phyloP scores from a whole-genome alignment of 306 rosid species.

The Ziziphus jujuba region DNA sequence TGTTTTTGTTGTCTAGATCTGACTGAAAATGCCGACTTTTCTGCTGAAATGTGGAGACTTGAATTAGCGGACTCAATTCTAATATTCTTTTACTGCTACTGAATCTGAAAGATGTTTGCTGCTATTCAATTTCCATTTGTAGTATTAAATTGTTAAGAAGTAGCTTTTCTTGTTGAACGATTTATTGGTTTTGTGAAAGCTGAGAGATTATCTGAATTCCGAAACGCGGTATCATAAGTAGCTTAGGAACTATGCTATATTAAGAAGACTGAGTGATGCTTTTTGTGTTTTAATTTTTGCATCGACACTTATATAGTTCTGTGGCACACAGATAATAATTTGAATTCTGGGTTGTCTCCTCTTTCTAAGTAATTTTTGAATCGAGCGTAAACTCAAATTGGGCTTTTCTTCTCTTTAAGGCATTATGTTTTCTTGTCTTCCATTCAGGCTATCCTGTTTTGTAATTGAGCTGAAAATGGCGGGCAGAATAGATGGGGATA shows the following conservation, averaged over 20 bases:
- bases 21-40: not conserved
- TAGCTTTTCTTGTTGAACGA: not conserved
- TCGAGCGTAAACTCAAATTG: not conserved
- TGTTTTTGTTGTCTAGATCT: constrained; percentile 21
- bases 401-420: not conserved
- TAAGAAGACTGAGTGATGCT: not conserved
- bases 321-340: not conserved
- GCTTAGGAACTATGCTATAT: not conserved
- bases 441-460: constrained; percentile 33
- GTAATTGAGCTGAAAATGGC: constrained; percentile 51
- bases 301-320: not conserved
- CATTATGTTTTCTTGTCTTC: not conserved
- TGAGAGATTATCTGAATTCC: not conserved
- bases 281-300: not conserved
- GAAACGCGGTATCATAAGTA: not conserved
- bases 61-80: not conserved
- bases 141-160: not conserved
- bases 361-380: not conserved
- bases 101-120: constrained; percentile 9
- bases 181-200: not conserved
- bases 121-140: not conserved
- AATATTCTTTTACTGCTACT: not conserved
- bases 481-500: constrained; percentile 45
- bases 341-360: not conserved
- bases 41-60: not conserved